Evolutionary conservation across 306 rosid species (phyloP).

Genomic region (Morella rubra): DNA sequence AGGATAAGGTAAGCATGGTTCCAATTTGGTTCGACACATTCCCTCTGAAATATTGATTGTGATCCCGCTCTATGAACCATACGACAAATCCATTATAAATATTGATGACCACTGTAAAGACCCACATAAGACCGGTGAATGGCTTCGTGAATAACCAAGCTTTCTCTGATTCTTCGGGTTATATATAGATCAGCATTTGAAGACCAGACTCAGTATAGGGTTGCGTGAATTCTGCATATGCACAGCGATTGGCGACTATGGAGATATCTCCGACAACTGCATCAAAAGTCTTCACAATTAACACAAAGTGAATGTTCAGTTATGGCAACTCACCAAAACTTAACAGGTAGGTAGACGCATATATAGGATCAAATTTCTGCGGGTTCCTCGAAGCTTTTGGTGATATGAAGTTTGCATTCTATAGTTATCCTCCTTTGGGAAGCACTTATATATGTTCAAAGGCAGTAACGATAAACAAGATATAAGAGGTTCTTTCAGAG

Average conservation of each 20-base stretch:
- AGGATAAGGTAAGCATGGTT: conserved; percentile 17
- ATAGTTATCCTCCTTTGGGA: too few species aligned
- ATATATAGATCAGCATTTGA: background rate
- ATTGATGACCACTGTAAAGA: background rate
- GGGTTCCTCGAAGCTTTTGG: too few species aligned
- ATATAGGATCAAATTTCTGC: too few species aligned
- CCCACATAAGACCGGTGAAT: background rate
- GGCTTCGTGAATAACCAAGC: conserved; percentile 14
- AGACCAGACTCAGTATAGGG: background rate
- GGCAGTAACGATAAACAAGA: too few species aligned
- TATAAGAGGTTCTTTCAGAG: too few species aligned
- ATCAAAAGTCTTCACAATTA: background rate
- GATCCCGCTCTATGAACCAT: background rate
- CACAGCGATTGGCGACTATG: background rate
- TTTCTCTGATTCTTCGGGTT: background rate
- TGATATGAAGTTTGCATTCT: too few species aligned
- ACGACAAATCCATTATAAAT: conserved; percentile 11
- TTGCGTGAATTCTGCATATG: background rate
- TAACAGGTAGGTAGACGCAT: too few species aligned
- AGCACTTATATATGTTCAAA: too few species aligned
- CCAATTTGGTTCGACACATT: background rate
- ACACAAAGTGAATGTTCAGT: background rate
- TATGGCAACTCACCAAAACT: background rate
- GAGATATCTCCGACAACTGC: conserved; percentile 9
- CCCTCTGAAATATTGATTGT: background rate